Evolutionary conservation across 2,329 filamentous ascomycete genomes (phyloP).

Genomic region (Aspergillus sp.): DNA sequence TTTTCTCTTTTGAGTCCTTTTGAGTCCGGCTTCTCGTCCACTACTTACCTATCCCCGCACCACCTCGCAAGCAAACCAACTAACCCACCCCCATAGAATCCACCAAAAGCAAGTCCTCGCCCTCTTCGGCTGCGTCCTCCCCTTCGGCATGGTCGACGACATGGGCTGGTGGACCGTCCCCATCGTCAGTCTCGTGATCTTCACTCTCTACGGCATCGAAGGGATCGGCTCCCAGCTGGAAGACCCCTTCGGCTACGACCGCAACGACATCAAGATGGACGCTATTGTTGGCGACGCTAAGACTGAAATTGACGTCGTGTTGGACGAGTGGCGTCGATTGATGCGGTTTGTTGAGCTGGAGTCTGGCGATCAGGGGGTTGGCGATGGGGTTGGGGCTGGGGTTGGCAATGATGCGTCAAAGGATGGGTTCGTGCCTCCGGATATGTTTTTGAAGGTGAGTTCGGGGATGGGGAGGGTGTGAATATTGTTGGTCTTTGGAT

Average conservation of each 20-base stretch:
- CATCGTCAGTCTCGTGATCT: conserved; percentile 60
- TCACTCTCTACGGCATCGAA: conserved; percentile 65
- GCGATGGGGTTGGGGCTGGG: neutral
- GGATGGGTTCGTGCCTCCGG: conserved; percentile 23
- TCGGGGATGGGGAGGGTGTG: conserved; percentile 8
- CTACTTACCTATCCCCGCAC: neutral
- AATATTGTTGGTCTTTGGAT: neutral
- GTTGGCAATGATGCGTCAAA: conserved; percentile 1
- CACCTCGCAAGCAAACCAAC: neutral
- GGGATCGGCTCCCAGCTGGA: conserved; percentile 64
- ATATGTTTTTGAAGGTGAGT: conserved; percentile 31
- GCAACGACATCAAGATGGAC: conserved; percentile 68
- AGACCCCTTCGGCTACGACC: conserved; percentile 65
- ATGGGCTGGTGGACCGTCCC: conserved; percentile 64
- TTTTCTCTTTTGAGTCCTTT: no score
- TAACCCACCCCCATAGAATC: conserved; percentile 44
- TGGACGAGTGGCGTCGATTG: conserved; percentile 56
- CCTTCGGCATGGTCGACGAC: conserved; percentile 63
- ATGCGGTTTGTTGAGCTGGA: conserved; percentile 15
- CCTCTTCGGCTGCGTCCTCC: conserved; percentile 59
- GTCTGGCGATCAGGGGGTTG: neutral
- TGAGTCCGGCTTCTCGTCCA: neutral
- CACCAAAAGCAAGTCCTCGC: conserved; percentile 65
- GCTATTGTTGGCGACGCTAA: conserved; percentile 62
- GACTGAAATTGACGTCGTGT: conserved; percentile 57